Evolutionary conservation across 768 basidiomycete genomes (phyloP).

Genomic region (Myochromella boudieri): DNA sequence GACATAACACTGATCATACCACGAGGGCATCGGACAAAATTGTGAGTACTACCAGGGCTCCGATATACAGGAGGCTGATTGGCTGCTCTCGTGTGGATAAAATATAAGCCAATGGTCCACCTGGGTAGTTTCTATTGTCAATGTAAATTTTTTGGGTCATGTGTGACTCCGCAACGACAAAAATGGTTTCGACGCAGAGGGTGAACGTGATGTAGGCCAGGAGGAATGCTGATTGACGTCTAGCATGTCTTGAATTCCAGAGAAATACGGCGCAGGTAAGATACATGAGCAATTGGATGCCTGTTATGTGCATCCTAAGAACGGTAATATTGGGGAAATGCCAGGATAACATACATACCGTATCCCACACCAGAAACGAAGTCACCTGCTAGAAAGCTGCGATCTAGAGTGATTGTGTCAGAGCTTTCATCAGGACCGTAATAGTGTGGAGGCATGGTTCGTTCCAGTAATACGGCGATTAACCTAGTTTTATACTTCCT

Average conservation of each 20-base stretch:
- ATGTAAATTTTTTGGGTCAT: conserved; percentile 33
- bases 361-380: conserved; percentile 33
- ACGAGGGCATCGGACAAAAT: conserved; percentile 41
- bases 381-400: conserved; percentile 38
- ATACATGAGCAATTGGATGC: conserved; percentile 31
- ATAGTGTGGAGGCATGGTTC: conserved; percentile 23
- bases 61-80: conserved; percentile 33
- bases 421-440: conserved; percentile 29
- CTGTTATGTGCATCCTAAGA: conserved; percentile 11
- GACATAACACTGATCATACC: conserved; percentile 29
- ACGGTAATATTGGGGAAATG: too few species aligned
- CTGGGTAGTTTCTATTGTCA: conserved; percentile 33
- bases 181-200: conserved; percentile 32
- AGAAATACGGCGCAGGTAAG: conserved; percentile 28
- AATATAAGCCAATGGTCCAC: conserved; percentile 35
- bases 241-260: conserved; percentile 26
- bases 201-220: conserved; percentile 31
- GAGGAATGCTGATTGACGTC: conserved; percentile 24
- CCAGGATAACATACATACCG: too few species aligned
- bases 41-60: conserved; percentile 30
- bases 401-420: conserved; percentile 28
- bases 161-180: conserved; percentile 32
- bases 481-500: too few species aligned
- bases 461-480: too few species aligned
- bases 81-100: conserved; percentile 30